phyloP scores from a whole-genome alignment of 2,329 filamentous ascomycete species.

The Colletotrichum simmondsii region DNA sequence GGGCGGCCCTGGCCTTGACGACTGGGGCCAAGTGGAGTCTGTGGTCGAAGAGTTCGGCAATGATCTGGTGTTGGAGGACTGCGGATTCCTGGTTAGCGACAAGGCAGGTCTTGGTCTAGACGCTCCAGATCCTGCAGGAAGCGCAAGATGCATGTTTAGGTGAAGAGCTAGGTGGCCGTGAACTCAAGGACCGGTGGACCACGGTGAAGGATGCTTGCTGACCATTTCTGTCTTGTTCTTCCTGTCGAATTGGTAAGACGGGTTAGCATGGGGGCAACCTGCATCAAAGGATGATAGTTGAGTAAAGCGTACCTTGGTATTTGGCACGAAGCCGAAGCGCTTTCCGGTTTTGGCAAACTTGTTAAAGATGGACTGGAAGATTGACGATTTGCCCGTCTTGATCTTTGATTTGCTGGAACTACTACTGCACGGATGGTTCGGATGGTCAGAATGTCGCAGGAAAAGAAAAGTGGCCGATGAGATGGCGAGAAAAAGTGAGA shows the following conservation, averaged over 20 bases:
- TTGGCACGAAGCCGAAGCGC: conserved; percentile 31
- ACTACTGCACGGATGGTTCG: neutral
- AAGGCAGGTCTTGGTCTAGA: too few species aligned
- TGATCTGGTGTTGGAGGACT: conserved; percentile 43
- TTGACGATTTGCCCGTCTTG: conserved; percentile 8
- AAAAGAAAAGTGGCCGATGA: neutral
- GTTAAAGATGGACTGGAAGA: conserved; percentile 26
- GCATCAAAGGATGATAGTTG: neutral
- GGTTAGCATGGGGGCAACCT: neutral
- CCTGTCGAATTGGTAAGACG: conserved; percentile 29
- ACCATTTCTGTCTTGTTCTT: conserved; percentile 44
- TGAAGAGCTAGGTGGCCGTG: neutral
- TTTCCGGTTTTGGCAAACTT: conserved; percentile 24
- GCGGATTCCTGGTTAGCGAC: conserved; percentile 8
- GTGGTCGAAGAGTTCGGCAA: conserved; percentile 41
- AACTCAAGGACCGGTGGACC: neutral
- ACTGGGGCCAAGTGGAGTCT: conserved; percentile 42
- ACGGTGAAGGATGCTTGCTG: conserved; percentile 6
- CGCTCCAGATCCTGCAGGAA: neutral
- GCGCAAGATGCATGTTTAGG: neutral
- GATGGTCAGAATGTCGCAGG: neutral
- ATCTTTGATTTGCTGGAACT: conserved; percentile 3
- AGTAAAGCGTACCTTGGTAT: conserved; percentile 22
- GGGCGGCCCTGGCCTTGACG: conserved; percentile 38
- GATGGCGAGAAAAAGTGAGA: neutral